These are phyloP conservation scores for Salvia sclarea DNA, from an alignment of 305 asterid genomes.

Conservation along the genomic window DNA sequence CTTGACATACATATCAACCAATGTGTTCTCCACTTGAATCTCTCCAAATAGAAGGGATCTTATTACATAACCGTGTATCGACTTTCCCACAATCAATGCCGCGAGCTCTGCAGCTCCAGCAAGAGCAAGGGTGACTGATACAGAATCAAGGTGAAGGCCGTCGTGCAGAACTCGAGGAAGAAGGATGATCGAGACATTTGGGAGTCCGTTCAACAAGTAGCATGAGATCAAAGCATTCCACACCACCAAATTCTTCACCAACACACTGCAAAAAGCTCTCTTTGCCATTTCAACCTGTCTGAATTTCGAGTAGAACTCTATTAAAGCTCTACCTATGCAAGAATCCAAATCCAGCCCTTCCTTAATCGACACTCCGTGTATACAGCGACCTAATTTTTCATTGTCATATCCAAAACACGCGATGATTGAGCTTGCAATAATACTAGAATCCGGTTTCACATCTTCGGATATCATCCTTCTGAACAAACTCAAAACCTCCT, in stretches of 20 bases:
- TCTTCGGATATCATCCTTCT: constrained; percentile 52
- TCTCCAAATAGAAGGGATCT: constrained; percentile 47
- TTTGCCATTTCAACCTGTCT: constrained; percentile 54
- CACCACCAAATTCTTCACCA: constrained; percentile 58
- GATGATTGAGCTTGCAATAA: constrained; percentile 47
- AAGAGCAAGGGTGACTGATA: constrained; percentile 61
- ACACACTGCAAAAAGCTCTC: constrained; percentile 46
- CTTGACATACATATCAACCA: constrained; percentile 76
- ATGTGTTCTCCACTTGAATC: constrained; percentile 62
- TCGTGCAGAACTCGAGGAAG: constrained; percentile 55
- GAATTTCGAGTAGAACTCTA: constrained; percentile 60
- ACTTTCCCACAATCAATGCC: constrained; percentile 66
- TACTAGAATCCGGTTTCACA: constrained; percentile 57
- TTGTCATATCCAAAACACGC: constrained; percentile 47
- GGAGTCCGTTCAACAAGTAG: constrained; percentile 59
- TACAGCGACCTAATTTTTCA: constrained; percentile 44
- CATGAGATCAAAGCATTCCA: constrained; percentile 85
- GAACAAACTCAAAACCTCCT: constrained; percentile 53
- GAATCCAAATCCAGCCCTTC: constrained; percentile 58
- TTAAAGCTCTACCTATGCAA: constrained; percentile 59
- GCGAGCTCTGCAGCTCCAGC: constrained; percentile 68
- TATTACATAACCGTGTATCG: constrained; percentile 54
- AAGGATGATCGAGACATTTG: constrained; percentile 52
- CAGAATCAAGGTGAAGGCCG: constrained; percentile 57
- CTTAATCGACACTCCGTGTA: constrained; percentile 66